Conservation (phyloP, 805 yeast species). For the Komagataella pastoris region DNA sequence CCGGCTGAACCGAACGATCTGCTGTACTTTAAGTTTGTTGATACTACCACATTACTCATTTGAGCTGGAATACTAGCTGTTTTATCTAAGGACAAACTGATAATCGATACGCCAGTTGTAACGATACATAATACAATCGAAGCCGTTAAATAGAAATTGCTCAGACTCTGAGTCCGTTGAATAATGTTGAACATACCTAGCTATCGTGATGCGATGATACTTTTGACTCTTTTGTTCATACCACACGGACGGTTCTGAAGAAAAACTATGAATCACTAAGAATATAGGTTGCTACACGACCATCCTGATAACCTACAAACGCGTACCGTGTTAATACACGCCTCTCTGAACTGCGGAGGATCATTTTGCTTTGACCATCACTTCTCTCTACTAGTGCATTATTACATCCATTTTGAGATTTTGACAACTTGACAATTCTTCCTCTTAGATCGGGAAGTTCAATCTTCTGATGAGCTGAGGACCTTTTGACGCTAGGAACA, state of each 20-base stretch:
- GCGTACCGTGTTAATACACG: constrained; percentile 12
- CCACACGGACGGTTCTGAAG: not conserved
- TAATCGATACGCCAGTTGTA: not conserved
- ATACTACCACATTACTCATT: not conserved
- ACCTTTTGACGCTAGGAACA: constrained; percentile 2
- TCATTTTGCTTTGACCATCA: constrained; percentile 19
- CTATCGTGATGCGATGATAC: not conserved
- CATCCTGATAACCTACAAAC: constrained; percentile 19
- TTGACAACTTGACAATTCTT: constrained; percentile 9
- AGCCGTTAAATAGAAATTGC: not conserved
- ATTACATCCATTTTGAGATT: constrained; percentile 8
- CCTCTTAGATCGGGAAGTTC: constrained; percentile 6
- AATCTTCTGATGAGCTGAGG: constrained; percentile 1
- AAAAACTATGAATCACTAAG: not conserved
- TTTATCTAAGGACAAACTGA: not conserved
- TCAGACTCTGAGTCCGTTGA: not conserved
- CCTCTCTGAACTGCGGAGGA: constrained; percentile 16
- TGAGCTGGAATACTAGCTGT: not conserved
- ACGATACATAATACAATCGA: not conserved
- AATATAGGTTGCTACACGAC: constrained; percentile 14
- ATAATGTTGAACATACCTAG: not conserved
- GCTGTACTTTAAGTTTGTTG: constrained; percentile 24
- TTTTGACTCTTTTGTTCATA: no score
- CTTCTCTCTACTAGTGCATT: constrained; percentile 4
- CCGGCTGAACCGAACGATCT: constrained; percentile 55